Evolutionary conservation across 306 rosid species (phyloP), one percentile per base, ranked within the genome.

Genomic region (Hippophae rhamnoides): DNA sequence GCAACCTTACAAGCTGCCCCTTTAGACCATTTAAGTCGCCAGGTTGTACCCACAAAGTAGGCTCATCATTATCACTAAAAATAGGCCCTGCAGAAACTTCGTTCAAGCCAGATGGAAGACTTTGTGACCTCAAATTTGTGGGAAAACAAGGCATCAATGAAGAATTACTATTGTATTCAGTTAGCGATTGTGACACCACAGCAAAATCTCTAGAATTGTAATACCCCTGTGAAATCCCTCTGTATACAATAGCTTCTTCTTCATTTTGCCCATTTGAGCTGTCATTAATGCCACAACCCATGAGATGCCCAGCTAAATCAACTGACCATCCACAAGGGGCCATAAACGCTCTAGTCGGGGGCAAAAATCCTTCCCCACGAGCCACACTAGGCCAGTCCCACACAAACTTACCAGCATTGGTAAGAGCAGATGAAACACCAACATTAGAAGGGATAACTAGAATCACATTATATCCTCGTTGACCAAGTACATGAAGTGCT

Each of bases 361-460:
- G 90, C 13, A 83, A 81, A 68, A 83, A 85, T 62, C 99, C 97
- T 72, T 92, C 99, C 13, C 97, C 99, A 43, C 89, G 97, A 68
- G 84, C 96, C 45, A 92, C 95, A 6, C 89, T 80, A 38, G 95
- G 83, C 99, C 99, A 92, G 72, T 92, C 95, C 99, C 99, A 92
- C 14, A 92, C 96, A 68, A 88, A 92, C 78, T 92, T 92, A 25
- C 99, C 99, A 7, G 96, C 99, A 77, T 74, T 88, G 81, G 82
- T 72, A n/a, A 92, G 79, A 61, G 99, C 99, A 75, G 94, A 85
- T 52, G 99, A 86, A 75, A 92, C 95, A 41, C 98, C 98, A 46
- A 83, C 87, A 27, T 90, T 81, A 56, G 88, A 74, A 61, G 99
- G 99, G 74, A 88, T 88, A 59, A 88, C 96, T 40, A 92, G 96